Percentiles rank a stretch among this genome's conserved stretches.
These are phyloP conservation scores for Paraglomus brasilianum DNA, from an alignment of 192 early-diverging fungal species.

Conservation along the genomic window DNA sequence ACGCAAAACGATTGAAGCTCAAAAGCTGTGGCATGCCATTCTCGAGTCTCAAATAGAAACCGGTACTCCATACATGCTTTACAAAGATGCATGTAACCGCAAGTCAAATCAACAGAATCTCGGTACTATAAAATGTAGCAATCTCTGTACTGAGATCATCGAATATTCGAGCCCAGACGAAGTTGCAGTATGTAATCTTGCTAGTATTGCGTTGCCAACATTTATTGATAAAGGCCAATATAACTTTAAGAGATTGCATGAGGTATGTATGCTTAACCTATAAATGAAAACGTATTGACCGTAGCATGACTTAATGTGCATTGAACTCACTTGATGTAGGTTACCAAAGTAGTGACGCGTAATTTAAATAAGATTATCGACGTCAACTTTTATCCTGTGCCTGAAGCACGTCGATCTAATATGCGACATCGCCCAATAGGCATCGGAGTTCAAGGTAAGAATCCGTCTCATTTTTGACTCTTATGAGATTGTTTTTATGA, in stretches of 20 bases:
- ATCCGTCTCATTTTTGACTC: neutral
- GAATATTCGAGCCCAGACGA: slow-evolving; percentile 95
- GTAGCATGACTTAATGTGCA: slow-evolving; percentile 3
- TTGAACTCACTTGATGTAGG: slow-evolving; percentile 32
- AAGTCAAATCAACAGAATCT: slow-evolving; percentile 99
- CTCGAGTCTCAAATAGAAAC: slow-evolving; percentile 97
- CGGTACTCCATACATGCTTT: slow-evolving; percentile 97
- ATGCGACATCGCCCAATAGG: slow-evolving; percentile 96
- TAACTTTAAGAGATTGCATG: slow-evolving; percentile 84
- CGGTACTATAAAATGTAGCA: slow-evolving; percentile 98
- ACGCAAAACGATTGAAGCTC: slow-evolving; percentile 90
- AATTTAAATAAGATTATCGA: slow-evolving; percentile 99
- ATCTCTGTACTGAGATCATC: slow-evolving; percentile 98
- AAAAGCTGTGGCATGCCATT: slow-evolving; percentile 97
- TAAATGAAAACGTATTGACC: neutral
- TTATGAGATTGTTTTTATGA: neutral
- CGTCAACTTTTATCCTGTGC: slow-evolving; percentile 94
- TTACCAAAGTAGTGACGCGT: slow-evolving; percentile 83
- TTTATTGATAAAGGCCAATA: slow-evolving; percentile 71
- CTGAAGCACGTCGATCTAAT: slow-evolving; percentile 85
- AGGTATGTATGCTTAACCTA: slow-evolving; percentile 34
- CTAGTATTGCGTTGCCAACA: slow-evolving; percentile 86
- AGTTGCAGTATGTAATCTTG: slow-evolving; percentile 97
- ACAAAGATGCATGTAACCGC: slow-evolving; percentile 99
- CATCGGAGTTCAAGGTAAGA: slow-evolving; percentile 89